These are phyloP conservation scores for Microstegium vimineum DNA, from an alignment of 176 grass and related monocot genomes.

Conservation along the genomic window DNA sequence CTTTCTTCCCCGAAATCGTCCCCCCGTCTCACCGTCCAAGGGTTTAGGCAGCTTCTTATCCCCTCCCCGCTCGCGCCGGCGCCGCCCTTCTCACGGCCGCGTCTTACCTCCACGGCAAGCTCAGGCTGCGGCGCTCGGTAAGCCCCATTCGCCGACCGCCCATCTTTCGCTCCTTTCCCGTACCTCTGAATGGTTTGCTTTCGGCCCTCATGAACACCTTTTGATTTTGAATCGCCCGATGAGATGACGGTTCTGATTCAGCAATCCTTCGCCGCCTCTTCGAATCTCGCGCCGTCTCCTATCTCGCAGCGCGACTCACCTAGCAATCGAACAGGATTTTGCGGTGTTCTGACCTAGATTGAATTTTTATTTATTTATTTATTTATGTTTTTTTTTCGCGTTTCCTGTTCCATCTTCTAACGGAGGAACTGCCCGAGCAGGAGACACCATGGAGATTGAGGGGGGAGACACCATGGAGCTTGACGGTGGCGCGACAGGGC, in stretches of 20 bases:
- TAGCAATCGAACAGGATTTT: not conserved
- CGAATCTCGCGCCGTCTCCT: not conserved
- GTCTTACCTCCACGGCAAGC: no score
- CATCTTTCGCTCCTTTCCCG: not conserved
- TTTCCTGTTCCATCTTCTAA: not conserved
- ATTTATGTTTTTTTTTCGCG: not conserved
- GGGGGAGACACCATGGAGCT: not conserved
- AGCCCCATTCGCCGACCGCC: not conserved
- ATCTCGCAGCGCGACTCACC: not conserved
- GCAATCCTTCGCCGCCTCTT: not conserved
- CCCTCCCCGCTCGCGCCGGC: not conserved
- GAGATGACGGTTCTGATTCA: not conserved
- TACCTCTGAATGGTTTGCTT: not conserved
- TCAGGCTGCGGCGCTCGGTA: no score
- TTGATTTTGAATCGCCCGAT: not conserved
- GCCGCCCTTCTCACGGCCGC: not conserved
- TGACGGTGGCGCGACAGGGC: not conserved
- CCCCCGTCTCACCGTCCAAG: no score
- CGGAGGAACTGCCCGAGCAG: not conserved
- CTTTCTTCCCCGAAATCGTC: no score
- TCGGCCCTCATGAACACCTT: not conserved
- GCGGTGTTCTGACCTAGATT: not conserved
- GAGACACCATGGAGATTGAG: not conserved
- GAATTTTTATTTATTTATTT: not conserved
- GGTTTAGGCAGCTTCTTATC: not conserved